Evolutionary conservation across 2,329 filamentous ascomycete genomes (phyloP).

Genomic region (Arthrinium phaeospermum): DNA sequence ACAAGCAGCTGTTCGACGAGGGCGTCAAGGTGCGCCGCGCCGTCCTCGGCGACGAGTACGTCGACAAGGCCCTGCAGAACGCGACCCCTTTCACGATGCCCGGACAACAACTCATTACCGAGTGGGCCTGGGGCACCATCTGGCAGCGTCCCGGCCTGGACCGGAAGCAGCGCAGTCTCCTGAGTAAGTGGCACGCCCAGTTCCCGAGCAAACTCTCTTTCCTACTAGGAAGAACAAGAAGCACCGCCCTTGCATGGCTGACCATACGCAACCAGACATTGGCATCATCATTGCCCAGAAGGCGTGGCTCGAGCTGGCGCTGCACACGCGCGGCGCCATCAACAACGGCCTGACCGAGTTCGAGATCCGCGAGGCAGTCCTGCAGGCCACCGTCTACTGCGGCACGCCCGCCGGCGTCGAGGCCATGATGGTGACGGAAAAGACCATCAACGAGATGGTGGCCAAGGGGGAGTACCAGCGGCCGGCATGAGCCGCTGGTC

Average conservation of each 20-base stretch:
- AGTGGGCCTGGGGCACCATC: slow-evolving; percentile 67
- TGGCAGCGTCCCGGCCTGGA: slow-evolving; percentile 69
- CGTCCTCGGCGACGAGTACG: slow-evolving; percentile 67
- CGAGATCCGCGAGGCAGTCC: slow-evolving; percentile 65
- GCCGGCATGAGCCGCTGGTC: background rate
- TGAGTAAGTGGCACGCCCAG: slow-evolving; percentile 50
- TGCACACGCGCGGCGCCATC: slow-evolving; percentile 66
- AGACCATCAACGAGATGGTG: slow-evolving; percentile 38
- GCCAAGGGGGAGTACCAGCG: slow-evolving; percentile 31
- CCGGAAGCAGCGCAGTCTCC: slow-evolving; percentile 63
- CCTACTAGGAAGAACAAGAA: too few relatives aligned
- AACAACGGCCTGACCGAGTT: slow-evolving; percentile 67
- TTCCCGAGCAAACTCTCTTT: background rate
- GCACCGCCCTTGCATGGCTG: background rate
- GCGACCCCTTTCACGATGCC: slow-evolving; percentile 64
- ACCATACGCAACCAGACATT: slow-evolving; percentile 35
- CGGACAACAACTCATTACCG: slow-evolving; percentile 67
- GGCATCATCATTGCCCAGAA: slow-evolving; percentile 66
- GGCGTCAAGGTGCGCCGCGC: slow-evolving; percentile 64
- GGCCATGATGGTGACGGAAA: slow-evolving; percentile 42
- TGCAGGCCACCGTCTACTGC: slow-evolving; percentile 52
- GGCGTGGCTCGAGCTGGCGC: slow-evolving; percentile 61
- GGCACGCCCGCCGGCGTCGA: slow-evolving; percentile 51
- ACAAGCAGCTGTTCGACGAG: slow-evolving; percentile 64
- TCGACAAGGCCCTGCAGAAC: slow-evolving; percentile 60